Evolutionary conservation across 2,329 filamentous ascomycete species (phyloP).

Genomic region (Venturia nashicola): DNA sequence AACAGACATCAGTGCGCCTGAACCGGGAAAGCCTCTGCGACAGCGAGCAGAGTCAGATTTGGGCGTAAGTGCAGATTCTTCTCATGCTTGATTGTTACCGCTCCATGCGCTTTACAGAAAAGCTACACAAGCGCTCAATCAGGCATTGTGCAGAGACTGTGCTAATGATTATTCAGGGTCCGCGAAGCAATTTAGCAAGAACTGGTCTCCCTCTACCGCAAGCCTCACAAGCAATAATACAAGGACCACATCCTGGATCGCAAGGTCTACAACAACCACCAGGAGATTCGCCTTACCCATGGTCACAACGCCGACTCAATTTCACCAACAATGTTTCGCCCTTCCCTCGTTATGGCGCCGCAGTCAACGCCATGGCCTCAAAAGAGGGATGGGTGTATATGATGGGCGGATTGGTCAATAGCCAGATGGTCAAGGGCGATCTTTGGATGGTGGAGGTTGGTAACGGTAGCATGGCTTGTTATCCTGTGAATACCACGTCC

Average conservation of each 20-base stretch:
- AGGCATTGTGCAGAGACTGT: not conserved
- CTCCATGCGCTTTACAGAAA: not conserved
- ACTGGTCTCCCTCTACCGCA: not conserved
- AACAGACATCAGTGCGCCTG: slow-evolving; percentile 12
- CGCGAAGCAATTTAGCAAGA: not conserved
- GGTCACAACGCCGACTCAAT: slow-evolving; percentile 81
- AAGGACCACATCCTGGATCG: not conserved
- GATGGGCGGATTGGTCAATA: slow-evolving; percentile 93
- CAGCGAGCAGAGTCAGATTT: slow-evolving; percentile 9
- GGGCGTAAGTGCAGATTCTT: not conserved
- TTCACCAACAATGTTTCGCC: slow-evolving; percentile 78
- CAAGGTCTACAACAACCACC: not conserved
- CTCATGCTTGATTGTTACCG: not conserved
- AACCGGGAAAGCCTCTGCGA: slow-evolving; percentile 30
- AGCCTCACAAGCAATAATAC: not conserved
- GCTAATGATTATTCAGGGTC: not conserved
- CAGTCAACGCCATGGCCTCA: slow-evolving; percentile 81
- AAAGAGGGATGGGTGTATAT: slow-evolving; percentile 97
- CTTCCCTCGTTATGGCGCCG: slow-evolving; percentile 92
- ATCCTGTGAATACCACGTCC: slow-evolving; percentile 79
- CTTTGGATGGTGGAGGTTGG: slow-evolving; percentile 95
- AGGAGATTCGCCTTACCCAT: slow-evolving; percentile 75
- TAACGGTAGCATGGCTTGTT: slow-evolving; percentile 70
- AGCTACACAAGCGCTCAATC: not conserved
- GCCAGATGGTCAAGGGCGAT: slow-evolving; percentile 90